Base-by-base conservation (phyloP, 2,329 filamentous ascomycete genomes). In the Nemania diffusa region DNA sequence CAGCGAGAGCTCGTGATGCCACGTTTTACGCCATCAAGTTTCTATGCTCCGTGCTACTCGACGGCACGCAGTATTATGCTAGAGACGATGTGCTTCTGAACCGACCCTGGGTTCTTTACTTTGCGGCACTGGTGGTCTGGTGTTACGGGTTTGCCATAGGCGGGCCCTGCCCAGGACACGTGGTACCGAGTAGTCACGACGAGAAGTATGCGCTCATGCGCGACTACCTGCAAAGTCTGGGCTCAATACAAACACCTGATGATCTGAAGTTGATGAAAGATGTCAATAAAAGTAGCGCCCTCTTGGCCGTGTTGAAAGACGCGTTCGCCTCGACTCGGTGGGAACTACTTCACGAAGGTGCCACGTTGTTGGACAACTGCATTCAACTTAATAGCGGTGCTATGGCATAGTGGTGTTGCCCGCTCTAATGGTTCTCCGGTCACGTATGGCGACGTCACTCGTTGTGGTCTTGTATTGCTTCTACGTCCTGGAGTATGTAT, bases 31-130 rank as follows among this genome's bases (percentile, higher is more conserved):
- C 95, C 0, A 84, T 97, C 44, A 92, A 93, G 71, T 97, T 98
- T 77, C 83, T 98, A 13, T 89, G 88, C 68, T 92, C 93, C n/a
- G 94, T 97, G 5, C 83, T 97, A 63, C 83, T 95, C 5, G 88
- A 90, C 0, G 84, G 89, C 68, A 80, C 79, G 60, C 77, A 78
- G 6, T 99, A 98, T 78, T 91, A 90, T 20, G 93, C 94, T 0
- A 88, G 93, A 22, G 92, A 97, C 73, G 96, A 99, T 74, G 92
- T 94, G 60, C 85, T 97, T 1, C 86, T 98, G 67, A 97, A 98
- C 75, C 87, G 96, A 17, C 93, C 95, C 0, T 99, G 96, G 95
- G 94, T 97, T 11, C 84, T 98, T 58, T 99, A 97, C 80, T 97
- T 97, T 76, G 93, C 96, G 0, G 90, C 91, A 0, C 85, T 99